Percentiles rank a stretch among this genome's conserved stretches.
These are phyloP conservation scores for Spathaspora sp. DNA, from an alignment of 1,139 yeast genomes.

Conservation along the genomic window DNA sequence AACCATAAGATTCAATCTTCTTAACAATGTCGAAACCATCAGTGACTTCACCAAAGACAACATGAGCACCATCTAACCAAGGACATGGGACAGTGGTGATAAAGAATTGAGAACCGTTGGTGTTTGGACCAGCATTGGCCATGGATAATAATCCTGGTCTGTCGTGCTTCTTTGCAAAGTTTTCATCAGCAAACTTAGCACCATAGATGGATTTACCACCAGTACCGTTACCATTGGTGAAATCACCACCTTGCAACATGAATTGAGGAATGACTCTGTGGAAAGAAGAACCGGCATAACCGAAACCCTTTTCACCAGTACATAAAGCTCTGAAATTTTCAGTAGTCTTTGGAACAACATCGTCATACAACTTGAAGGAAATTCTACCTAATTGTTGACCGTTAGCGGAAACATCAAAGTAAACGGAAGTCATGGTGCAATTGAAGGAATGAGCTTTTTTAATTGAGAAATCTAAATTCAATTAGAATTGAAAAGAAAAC, in stretches of 20 bases:
- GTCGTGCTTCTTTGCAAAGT: slow-evolving; percentile 82
- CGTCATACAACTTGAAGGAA: slow-evolving; percentile 71
- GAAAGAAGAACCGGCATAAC: slow-evolving; percentile 89
- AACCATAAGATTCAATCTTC: slow-evolving; percentile 86
- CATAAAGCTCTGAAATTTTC: slow-evolving; percentile 97
- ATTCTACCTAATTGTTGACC: slow-evolving; percentile 44
- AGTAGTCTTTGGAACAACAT: slow-evolving; percentile 96
- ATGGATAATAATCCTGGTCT: slow-evolving; percentile 94
- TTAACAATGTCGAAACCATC: slow-evolving; percentile 91
- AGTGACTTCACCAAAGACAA: slow-evolving; percentile 94
- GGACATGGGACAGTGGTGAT: slow-evolving; percentile 94
- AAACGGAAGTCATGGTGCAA: slow-evolving; percentile 55
- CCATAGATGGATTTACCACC: slow-evolving; percentile 99
- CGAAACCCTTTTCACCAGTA: slow-evolving; percentile 98
- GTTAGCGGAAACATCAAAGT: slow-evolving; percentile 74
- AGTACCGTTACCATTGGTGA: slow-evolving; percentile 91
- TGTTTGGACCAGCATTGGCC: slow-evolving; percentile 99
- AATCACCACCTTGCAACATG: slow-evolving; percentile 99
- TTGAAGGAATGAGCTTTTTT: slow-evolving; percentile 5
- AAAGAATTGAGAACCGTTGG: slow-evolving; percentile 99
- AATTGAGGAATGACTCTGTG: slow-evolving; percentile 98
- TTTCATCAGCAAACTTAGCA: slow-evolving; percentile 91
- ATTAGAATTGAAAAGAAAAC: slow-evolving; percentile 5
- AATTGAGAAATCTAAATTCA: slow-evolving; percentile 1
- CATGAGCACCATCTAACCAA: slow-evolving; percentile 99